A percentile compares a stretch with the other conserved stretches of the same genome.
Evolutionary conservation across 1,139 yeast genomes (phyloP).

Genomic region (Suhomyces terraborum): DNA sequence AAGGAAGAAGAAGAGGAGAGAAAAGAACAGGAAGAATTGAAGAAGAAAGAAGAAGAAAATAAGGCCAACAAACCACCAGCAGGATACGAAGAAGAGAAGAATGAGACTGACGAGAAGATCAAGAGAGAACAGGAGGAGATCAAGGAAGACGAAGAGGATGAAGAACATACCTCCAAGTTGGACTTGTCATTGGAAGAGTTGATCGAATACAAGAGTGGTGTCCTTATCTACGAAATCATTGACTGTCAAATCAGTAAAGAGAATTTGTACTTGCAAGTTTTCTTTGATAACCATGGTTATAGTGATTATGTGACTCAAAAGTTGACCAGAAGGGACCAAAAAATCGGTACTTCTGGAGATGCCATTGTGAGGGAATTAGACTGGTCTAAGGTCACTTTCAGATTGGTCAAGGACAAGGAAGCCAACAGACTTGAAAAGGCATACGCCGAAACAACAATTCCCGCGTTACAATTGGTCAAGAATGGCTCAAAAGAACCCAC

Average conservation of each 20-base stretch:
- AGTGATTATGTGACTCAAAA: constrained; percentile 58
- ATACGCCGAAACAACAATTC: constrained; percentile 63
- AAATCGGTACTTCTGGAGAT: constrained; percentile 68
- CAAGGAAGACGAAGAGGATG: constrained; percentile 42
- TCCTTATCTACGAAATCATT: constrained; percentile 65
- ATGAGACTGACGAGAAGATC: constrained; percentile 25
- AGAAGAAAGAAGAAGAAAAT: constrained; percentile 24
- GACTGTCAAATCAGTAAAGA: constrained; percentile 57
- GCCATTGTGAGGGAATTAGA: constrained; percentile 73
- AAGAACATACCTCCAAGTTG: constrained; percentile 38
- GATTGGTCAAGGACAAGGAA: constrained; percentile 57
- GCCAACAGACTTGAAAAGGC: constrained; percentile 58
- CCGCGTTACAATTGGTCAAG: constrained; percentile 68
- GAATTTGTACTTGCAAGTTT: constrained; percentile 66
- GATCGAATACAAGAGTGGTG: constrained; percentile 68
- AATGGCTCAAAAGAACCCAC: constrained; percentile 65
- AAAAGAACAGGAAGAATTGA: constrained; percentile 29
- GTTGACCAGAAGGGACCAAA: constrained; percentile 39
- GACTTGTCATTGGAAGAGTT: constrained; percentile 66
- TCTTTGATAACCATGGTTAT: constrained; percentile 73
- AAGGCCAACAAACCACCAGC: constrained; percentile 14
- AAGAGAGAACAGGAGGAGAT: constrained; percentile 26
- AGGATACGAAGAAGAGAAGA: constrained; percentile 24
- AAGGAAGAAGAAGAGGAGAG: constrained; percentile 52
- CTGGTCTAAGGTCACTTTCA: constrained; percentile 65